Evolutionary conservation across 768 basidiomycete genomes (phyloP).

Genomic region (Lentinula detonsa): DNA sequence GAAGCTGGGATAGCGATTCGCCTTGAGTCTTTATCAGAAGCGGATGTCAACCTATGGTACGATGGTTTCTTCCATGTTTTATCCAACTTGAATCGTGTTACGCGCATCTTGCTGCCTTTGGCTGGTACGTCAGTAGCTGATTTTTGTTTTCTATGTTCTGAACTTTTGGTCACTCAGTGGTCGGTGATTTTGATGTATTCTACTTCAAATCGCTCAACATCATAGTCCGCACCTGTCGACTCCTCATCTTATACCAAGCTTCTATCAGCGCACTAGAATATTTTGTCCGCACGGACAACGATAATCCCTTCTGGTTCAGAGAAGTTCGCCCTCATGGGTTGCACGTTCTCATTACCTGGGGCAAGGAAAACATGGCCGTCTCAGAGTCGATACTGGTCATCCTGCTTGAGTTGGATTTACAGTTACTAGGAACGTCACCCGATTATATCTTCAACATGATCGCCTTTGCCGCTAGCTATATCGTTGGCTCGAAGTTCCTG

Average conservation of each 20-base stretch:
- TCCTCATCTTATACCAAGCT: slow-evolving; percentile 4
- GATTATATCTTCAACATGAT: slow-evolving; percentile 34
- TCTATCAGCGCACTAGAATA: not conserved
- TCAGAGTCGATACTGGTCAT: slow-evolving; percentile 29
- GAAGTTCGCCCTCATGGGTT: slow-evolving; percentile 24
- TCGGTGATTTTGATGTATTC: slow-evolving; percentile 6
- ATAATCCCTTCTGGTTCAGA: slow-evolving; percentile 5
- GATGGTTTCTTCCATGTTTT: slow-evolving; percentile 8
- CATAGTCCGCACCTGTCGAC: slow-evolving; percentile 2
- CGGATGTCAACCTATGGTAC: slow-evolving; percentile 16
- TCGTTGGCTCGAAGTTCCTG: slow-evolving; percentile 5
- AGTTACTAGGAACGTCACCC: slow-evolving; percentile 28
- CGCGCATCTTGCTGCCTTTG: slow-evolving; percentile 8
- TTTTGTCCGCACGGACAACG: not conserved
- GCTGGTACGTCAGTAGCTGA: slow-evolving; percentile 7
- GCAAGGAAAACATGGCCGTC: slow-evolving; percentile 27
- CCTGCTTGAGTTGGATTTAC: slow-evolving; percentile 22
- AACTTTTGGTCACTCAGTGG: not conserved
- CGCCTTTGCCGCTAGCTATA: slow-evolving; percentile 27
- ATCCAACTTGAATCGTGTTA: slow-evolving; percentile 19
- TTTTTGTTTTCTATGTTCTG: not conserved
- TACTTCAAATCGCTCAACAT: slow-evolving; percentile 7
- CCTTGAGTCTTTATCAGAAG: slow-evolving; percentile 16
- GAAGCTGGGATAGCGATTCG: slow-evolving; percentile 20
- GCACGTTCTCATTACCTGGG: slow-evolving; percentile 29